Evolutionary conservation across 2,329 filamentous ascomycete species (phyloP).

Genomic region (Colletotrichum zoysiae): DNA sequence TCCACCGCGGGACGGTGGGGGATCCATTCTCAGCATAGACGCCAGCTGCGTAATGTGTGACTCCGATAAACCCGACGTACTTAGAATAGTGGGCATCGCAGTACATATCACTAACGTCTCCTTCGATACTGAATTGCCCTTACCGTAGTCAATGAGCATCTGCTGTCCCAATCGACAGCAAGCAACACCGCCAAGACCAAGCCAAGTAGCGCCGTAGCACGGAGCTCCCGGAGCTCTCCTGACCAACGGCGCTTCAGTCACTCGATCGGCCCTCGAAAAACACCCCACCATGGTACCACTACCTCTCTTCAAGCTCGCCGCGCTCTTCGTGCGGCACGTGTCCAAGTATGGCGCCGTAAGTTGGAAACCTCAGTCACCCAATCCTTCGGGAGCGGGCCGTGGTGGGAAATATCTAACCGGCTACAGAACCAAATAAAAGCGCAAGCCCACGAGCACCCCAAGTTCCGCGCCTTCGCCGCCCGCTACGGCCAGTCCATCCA

Average conservation of each 20-base stretch:
- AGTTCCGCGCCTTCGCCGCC: slow-evolving; percentile 71
- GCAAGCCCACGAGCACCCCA: slow-evolving; percentile 73
- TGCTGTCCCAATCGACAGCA: slow-evolving; percentile 9
- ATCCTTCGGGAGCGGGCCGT: neutral
- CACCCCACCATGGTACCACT: slow-evolving; percentile 69
- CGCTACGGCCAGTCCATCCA: slow-evolving; percentile 74
- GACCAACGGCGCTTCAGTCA: slow-evolving; percentile 24
- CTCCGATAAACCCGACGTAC: slow-evolving; percentile 5
- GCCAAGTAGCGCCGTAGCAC: slow-evolving; percentile 33
- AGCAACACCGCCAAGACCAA: slow-evolving; percentile 23
- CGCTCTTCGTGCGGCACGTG: slow-evolving; percentile 73
- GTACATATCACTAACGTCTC: neutral
- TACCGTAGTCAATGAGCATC: neutral
- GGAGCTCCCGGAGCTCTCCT: slow-evolving; percentile 36
- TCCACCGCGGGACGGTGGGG: slow-evolving; percentile 9
- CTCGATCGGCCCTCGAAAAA: slow-evolving; percentile 10
- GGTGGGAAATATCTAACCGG: neutral
- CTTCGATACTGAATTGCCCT: no score
- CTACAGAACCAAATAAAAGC: slow-evolving; percentile 73
- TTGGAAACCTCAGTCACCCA: slow-evolving; percentile 32
- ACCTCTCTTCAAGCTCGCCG: slow-evolving; percentile 75
- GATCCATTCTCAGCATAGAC: slow-evolving; percentile 23
- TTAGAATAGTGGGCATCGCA: neutral
- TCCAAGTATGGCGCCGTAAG: slow-evolving; percentile 78
- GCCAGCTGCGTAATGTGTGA: slow-evolving; percentile 13